Base-by-base conservation (phyloP, 495 filamentous ascomycete genomes). In the Penicillium verhagenii region DNA sequence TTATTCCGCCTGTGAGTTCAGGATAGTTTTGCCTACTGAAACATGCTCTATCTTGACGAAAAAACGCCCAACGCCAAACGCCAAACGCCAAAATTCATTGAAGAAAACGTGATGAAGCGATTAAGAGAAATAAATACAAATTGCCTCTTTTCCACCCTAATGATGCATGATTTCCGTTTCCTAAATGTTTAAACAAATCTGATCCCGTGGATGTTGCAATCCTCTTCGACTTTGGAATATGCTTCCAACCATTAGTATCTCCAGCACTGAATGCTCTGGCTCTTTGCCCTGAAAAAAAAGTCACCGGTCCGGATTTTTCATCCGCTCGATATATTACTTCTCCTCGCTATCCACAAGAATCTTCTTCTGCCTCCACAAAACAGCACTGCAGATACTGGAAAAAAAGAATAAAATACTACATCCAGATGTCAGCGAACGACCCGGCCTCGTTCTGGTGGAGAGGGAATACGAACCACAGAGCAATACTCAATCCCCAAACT, bases 1-100 rank as follows among this genome's bases (percentile, higher is more conserved):
- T 98, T 42, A 97, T 98, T 56, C 94, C 94, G 26, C 94, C 94
- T n/a, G 94, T 97, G 47, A 97, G 94, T 77, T 78, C 75, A 40
- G 75, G 75, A 20, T 78, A 59, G 46, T 21, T 28, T n/a, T n/a
- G n/a, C n/a, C n/a, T n/a, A n/a, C n/a, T n/a, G n/a, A n/a, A n/a
- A n/a, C n/a, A n/a, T n/a, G n/a, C n/a, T n/a, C n/a, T n/a, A n/a
- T n/a, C n/a, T n/a, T n/a, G n/a, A n/a, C n/a, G n/a, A 35, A 13
- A 35, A 5, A 16, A 35, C 33, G 33, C 33, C 14, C 2, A 35
- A n/a, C 33, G 33, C 33, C 33, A 16, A 35, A 35, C 6, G 3
- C 33, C 14, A 31, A 11, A 31, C 28, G 28, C 6, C 6, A 10
- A 5, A n/a, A 35, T 35, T n/a, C n/a, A n/a, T n/a, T n/a, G n/a